Conservation (phyloP, 768 basidiomycete genomes). For the Auricularia sp. region DNA sequence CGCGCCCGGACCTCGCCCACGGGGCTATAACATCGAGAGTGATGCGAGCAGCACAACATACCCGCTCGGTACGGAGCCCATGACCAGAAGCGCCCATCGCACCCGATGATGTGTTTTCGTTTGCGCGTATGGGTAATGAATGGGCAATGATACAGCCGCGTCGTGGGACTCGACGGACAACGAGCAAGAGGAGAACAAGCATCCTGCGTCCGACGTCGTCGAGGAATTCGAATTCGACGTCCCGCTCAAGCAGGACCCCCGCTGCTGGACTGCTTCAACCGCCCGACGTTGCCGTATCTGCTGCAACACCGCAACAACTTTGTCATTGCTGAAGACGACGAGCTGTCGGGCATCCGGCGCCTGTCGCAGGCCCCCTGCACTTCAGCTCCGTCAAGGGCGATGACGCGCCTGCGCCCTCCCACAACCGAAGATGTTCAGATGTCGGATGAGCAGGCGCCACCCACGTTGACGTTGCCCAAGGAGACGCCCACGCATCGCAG, state of each 20-base stretch:
- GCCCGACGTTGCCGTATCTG: conserved; percentile 59
- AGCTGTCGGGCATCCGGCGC: background rate
- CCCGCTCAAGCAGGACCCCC: conserved; percentile 56
- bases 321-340: conserved; percentile 11
- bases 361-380: background rate
- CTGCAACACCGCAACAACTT: background rate
- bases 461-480: background rate
- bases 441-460: no score
- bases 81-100: background rate
- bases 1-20: no score
- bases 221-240: conserved; percentile 42
- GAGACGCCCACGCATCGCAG: background rate
- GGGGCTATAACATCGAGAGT: no score
- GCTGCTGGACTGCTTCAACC: conserved; percentile 57
- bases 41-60: no score
- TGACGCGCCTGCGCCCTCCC: no score
- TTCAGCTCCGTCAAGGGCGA: background rate
- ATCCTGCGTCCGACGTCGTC: conserved; percentile 47
- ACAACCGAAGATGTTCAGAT: background rate
- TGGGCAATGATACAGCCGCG: conserved; percentile 19
- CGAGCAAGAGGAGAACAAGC: conserved; percentile 21
- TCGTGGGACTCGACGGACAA: conserved; percentile 9
- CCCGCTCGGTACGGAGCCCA: no score
- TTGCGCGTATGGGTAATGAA: background rate
- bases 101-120: conserved; percentile 1